phyloP scores from a whole-genome alignment of 805 yeast species.

The Wickerhamiella lipophila region DNA sequence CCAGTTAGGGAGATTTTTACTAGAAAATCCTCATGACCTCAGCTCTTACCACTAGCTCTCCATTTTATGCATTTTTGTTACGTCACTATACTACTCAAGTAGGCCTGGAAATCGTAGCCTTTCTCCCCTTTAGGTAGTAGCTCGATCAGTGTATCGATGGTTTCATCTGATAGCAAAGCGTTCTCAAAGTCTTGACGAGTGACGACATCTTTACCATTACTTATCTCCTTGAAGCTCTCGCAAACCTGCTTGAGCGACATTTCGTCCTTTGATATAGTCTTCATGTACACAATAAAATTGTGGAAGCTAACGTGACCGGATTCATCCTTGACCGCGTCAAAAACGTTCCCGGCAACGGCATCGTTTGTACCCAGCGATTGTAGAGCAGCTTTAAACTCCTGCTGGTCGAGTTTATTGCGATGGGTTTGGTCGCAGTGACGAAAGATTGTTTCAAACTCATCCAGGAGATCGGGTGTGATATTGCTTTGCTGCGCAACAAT shows the following conservation, averaged over 20 bases:
- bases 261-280: slow-evolving; percentile 32
- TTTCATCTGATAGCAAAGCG: slow-evolving; percentile 27
- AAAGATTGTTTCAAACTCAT: slow-evolving; percentile 36
- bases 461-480: slow-evolving; percentile 30
- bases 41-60: too few relatives aligned
- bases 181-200: slow-evolving; percentile 31
- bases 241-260: slow-evolving; percentile 30
- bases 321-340: slow-evolving; percentile 24
- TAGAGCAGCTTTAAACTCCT: slow-evolving; percentile 35
- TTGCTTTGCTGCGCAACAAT: slow-evolving; percentile 27
- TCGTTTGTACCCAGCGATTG: slow-evolving; percentile 32
- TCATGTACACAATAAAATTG: slow-evolving; percentile 29
- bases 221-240: slow-evolving; percentile 32
- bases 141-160: slow-evolving; percentile 24
- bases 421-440: slow-evolving; percentile 30
- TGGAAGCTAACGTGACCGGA: slow-evolving; percentile 24
- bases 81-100: background rate
- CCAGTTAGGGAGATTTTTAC: too few relatives aligned
- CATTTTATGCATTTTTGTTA: background rate
- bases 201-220: slow-evolving; percentile 32
- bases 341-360: slow-evolving; percentile 30
- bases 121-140: slow-evolving; percentile 24
- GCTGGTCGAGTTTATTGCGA: slow-evolving; percentile 27
- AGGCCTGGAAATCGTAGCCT: slow-evolving; percentile 11
- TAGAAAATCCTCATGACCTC: too few relatives aligned